Base-by-base conservation (phyloP, 306 rosid genomes). In the Castanea crenata region DNA sequence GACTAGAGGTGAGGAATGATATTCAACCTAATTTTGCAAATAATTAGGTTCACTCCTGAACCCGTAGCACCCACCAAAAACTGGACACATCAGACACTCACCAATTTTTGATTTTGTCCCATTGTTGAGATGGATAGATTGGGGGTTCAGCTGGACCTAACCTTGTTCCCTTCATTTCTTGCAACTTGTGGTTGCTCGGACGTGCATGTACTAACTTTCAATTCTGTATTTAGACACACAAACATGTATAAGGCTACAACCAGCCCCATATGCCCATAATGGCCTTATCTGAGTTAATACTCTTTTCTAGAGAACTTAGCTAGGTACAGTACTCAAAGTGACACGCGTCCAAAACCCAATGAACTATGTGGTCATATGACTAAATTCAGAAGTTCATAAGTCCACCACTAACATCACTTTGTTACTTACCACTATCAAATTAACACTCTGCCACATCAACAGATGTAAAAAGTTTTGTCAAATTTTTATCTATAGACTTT, bases 81-180 rank as follows among this genome's bases (percentile, higher is more conserved):
- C 16, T 44, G 55, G 87, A 62, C 85, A 85, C 82, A 61, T 80
- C 71, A 68, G 18, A 78, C 19, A n/a, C 79, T 80, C 15, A 75
- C 34, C 41, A 61, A 18, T 14, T 23, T 51, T 29, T 35, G 41
- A 35, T 35, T 62, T 44, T 62, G 72, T 59, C 74, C 56, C 29
- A 41, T 55, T 79, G 82, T 23, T 74, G 23, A 72, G 20, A 35
- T 75, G 58, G 79, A 54, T 9, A 5, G 20, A 29, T 6, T 6
- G 20, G 23, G 21, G 52, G 59, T 34, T 21, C 7, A 18, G 5
- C 16, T 19, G 70, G 41, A 54, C 59, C 75, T 35, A 54, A 38
- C 25, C 4, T 46, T 5, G n/a, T 54, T 71, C 15, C 44, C 52
- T 62, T 19, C 27, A 9, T 56, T 68, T 21, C 25, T 14, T 3